Evolutionary conservation across 2,329 filamentous ascomycete species (phyloP).

Genomic region (Fusarium sublunatum): DNA sequence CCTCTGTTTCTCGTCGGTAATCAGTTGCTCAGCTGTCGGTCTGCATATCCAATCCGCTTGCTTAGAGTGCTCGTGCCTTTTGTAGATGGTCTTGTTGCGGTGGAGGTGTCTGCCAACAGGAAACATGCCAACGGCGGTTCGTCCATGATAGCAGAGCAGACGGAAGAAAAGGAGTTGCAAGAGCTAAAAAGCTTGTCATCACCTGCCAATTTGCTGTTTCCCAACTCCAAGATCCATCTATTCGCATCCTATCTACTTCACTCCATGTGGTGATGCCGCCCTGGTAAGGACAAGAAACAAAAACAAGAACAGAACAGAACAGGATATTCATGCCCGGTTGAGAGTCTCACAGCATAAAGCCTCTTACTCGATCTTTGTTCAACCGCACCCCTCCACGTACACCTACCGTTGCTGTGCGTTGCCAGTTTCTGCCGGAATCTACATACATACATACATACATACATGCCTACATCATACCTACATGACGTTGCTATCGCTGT

Average conservation of each 20-base stretch:
- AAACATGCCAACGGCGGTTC: constrained; percentile 35
- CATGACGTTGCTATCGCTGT: constrained; percentile 37
- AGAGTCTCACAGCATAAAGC: constrained; percentile 31
- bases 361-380: constrained; percentile 37
- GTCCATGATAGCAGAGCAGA: constrained; percentile 25
- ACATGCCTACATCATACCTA: constrained; percentile 21
- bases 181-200: constrained; percentile 15
- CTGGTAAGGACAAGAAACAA: constrained; percentile 10
- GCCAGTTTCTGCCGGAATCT: constrained; percentile 13
- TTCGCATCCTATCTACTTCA: constrained; percentile 15
- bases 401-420: constrained; percentile 1
- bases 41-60: constrained; percentile 29
- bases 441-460: constrained; percentile 10
- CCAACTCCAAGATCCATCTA: constrained; percentile 2
- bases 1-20: constrained; percentile 12
- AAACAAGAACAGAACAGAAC: constrained; percentile 19
- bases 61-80: constrained; percentile 25
- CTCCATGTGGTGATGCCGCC: constrained; percentile 28
- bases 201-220: constrained; percentile 12
- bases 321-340: constrained; percentile 12
- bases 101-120: constrained; percentile 36
- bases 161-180: constrained; percentile 10
- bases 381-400: constrained; percentile 21
- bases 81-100: constrained; percentile 38
- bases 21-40: constrained; percentile 18